Evolutionary conservation across 306 rosid species (phyloP), one percentile per base, ranked within the genome.

Genomic region (Cucumis melo): DNA sequence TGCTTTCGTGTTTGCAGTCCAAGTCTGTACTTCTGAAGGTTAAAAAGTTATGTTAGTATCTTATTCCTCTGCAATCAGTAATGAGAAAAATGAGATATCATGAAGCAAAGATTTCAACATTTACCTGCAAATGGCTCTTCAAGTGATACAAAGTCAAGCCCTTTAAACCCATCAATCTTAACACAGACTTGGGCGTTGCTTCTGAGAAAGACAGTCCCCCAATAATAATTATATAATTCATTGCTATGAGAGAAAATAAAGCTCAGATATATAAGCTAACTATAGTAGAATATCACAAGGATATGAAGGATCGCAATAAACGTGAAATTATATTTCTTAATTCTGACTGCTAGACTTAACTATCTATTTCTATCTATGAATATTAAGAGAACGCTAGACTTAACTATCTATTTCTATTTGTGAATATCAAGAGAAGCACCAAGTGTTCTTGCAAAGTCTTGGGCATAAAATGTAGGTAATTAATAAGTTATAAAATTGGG

Each of bases 101-200:
- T 54, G 36, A 66, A 23, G 62, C 38, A 63, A 46, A 8, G 41
- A 17, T 6, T 5, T 48, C 38, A 10, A 34, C 36, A 56, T 4
- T 68, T n/a, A 91, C 99, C 99, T 92, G 99, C 74, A 94, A 94
- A 86, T 94, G 97, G 75, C 99, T 94, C 90, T 94, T 94, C 93
- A 90, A 83, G 85, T 94, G 99, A 83, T 92, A 92, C 64, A 94
- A 79, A 79, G 99, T 94, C 87, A 94, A 87, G 38, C 99, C 99
- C 82, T 90, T 94, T 83, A 92, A 82, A 20, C 99, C 92, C 99
- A 94, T 94, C 78, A 90, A 76, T 83, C 96, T 92, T 86, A 87
- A 83, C 41, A 94, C 93, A 72, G 98, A 85, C 82, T 92, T 94
- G 20, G 99, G 99, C 82, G 98, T 92, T 32, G 99, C 99, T 81